Conservation (phyloP, 2,329 filamentous ascomycete species). For the Tolypocladium amazonense region DNA sequence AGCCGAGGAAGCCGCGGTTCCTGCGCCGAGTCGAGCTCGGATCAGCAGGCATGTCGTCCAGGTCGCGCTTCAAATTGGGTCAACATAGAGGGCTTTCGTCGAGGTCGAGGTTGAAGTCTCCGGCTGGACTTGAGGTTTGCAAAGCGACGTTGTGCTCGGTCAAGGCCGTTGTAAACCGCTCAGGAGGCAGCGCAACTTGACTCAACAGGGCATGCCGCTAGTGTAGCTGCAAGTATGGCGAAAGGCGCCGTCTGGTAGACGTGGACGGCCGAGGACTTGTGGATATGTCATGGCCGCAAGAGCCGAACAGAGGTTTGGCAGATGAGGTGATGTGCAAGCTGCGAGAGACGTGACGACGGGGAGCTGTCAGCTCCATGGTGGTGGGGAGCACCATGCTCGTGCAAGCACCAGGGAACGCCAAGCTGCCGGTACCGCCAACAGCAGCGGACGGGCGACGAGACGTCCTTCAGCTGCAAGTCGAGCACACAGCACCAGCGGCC, state of each 20-base stretch:
- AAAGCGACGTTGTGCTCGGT: not conserved
- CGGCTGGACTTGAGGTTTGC: not conserved
- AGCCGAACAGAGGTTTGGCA: not conserved
- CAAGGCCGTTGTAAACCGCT: not conserved
- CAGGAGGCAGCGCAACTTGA: not conserved
- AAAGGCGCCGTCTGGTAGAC: not conserved
- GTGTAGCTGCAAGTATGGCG: not conserved
- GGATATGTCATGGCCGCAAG: not conserved
- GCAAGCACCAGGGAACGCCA: not conserved
- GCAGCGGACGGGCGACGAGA: not conserved
- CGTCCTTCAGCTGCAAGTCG: not conserved
- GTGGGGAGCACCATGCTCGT: not conserved
- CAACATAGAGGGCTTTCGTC: not conserved
- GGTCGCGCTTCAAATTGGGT: not conserved
- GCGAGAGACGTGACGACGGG: not conserved
- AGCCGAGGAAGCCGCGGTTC: slow-evolving; percentile 40
- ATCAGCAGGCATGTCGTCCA: slow-evolving; percentile 16
- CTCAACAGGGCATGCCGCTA: not conserved
- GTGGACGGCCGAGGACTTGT: not conserved
- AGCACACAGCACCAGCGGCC: not conserved
- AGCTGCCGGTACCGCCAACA: not conserved
- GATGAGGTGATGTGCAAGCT: not conserved
- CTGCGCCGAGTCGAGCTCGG: slow-evolving; percentile 17
- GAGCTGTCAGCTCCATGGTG: not conserved
- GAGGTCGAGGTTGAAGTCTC: not conserved